Evolutionary conservation across 305 asterid species (phyloP).

Genomic region (Ajuga reptans): DNA sequence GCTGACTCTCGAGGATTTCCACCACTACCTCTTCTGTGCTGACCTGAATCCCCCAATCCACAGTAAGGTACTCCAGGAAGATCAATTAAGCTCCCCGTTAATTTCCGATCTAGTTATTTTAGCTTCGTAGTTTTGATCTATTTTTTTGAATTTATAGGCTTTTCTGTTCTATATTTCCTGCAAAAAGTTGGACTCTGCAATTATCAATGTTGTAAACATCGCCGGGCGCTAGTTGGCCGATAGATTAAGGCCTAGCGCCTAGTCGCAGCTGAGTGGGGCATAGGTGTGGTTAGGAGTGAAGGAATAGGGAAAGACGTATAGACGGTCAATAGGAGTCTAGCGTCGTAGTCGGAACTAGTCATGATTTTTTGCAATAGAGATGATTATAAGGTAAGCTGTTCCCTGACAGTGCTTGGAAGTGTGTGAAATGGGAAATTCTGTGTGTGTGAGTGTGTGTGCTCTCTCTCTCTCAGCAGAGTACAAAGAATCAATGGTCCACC

Average conservation of each 20-base stretch:
- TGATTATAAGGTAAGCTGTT: too few relatives aligned
- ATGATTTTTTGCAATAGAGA: too few relatives aligned
- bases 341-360: too few relatives aligned
- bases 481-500: background rate
- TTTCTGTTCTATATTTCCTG: background rate
- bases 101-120: background rate
- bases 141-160: background rate
- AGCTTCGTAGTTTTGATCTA: background rate
- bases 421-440: background rate
- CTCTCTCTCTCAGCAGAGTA: background rate
- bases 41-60: constrained; percentile 71
- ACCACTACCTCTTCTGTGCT: constrained; percentile 58
- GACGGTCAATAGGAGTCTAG: too few relatives aligned
- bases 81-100: constrained; percentile 16
- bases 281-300: too few relatives aligned
- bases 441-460: background rate
- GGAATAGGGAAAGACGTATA: too few relatives aligned
- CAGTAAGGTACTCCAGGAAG: constrained; percentile 19
- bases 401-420: background rate
- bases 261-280: too few relatives aligned
- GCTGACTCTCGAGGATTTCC: constrained; percentile 62
- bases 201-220: too few relatives aligned
- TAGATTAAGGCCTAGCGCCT: too few relatives aligned
- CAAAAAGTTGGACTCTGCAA: background rate
- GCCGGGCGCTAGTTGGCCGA: too few relatives aligned